phyloP scores from a whole-genome alignment of 257 asterid species.

The Linderniella brevidens region DNA sequence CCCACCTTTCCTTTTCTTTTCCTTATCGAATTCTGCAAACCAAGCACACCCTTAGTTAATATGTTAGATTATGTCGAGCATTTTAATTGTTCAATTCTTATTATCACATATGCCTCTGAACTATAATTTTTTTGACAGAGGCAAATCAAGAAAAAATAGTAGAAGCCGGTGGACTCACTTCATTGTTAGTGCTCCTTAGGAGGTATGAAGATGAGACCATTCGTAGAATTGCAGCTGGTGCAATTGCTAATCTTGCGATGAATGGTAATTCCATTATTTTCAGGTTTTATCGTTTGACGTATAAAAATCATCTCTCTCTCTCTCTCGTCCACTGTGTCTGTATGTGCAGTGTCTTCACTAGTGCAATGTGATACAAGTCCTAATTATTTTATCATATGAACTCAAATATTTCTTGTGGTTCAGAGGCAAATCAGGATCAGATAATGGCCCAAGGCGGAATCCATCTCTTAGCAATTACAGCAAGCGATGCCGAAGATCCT shows the following conservation, averaged over 20 bases:
- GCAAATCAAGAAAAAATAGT: constrained; percentile 92
- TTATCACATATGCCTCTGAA: too few species aligned
- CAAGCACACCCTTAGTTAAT: too few species aligned
- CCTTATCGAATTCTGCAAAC: too few species aligned
- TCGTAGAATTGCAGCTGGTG: constrained; percentile 99
- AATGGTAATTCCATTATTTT: constrained; percentile 34
- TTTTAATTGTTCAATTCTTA: too few species aligned
- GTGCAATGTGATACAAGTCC: background rate
- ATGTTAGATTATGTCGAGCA: too few species aligned
- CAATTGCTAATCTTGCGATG: constrained; percentile 99
- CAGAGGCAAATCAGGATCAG: constrained; percentile 93
- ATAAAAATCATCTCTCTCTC: background rate
- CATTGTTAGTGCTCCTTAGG: constrained; percentile 86
- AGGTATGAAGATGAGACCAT: constrained; percentile 88
- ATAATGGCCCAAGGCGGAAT: constrained; percentile 98
- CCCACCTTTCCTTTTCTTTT: too few species aligned
- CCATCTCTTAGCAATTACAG: constrained; percentile 64
- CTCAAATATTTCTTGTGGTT: constrained; percentile 1
- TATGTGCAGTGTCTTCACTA: background rate
- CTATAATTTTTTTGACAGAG: constrained; percentile 25
- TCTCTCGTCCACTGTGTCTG: background rate
- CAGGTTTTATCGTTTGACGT: background rate
- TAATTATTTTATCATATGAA: background rate
- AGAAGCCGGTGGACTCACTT: constrained; percentile 96
- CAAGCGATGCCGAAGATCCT: constrained; percentile 94